These are phyloP conservation scores for Talaromyces adpressus DNA, from an alignment of 495 filamentous ascomycete species.

Conservation along the genomic window DNA sequence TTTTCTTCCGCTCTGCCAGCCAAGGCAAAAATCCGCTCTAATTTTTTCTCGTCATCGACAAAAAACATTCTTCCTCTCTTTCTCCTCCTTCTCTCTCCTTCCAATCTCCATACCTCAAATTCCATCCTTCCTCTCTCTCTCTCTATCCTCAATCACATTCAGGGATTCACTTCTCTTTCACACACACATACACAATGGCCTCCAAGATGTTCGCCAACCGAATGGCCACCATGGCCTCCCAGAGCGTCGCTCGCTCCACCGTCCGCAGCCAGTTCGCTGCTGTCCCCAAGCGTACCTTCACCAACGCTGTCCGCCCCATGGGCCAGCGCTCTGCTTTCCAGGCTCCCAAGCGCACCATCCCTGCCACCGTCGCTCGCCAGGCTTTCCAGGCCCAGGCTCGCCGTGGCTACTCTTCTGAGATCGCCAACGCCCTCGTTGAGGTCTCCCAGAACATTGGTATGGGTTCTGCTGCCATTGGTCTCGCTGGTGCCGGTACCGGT, in stretches of 20 bases:
- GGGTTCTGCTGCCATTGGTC: conserved; percentile 80
- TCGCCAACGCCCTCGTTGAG: conserved; percentile 77
- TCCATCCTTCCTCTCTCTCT: conserved; percentile 22
- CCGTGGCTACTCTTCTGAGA: conserved; percentile 73
- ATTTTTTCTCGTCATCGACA: conserved; percentile 8
- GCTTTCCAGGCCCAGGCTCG: conserved; percentile 53
- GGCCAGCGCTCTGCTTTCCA: conserved; percentile 29
- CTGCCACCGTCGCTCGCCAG: conserved; percentile 52
- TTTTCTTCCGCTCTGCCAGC: neutral
- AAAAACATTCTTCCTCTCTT: conserved; percentile 1
- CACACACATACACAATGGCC: conserved; percentile 57
- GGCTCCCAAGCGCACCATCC: conserved; percentile 63
- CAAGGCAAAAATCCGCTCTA: neutral
- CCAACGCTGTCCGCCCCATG: conserved; percentile 29
- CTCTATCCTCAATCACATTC: conserved; percentile 20
- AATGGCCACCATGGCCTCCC: conserved; percentile 43
- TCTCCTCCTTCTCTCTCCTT: conserved; percentile 2
- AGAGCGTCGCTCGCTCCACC: conserved; percentile 65
- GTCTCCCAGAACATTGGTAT: conserved; percentile 84
- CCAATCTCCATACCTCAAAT: conserved; percentile 4
- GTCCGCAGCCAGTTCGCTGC: conserved; percentile 52
- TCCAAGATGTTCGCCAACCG: conserved; percentile 48
- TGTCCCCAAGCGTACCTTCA: conserved; percentile 64
- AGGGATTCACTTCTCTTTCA: conserved; percentile 20
- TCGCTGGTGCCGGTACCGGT: conserved; percentile 87